A percentile compares a stretch with the other conserved stretches of the same genome.
Evolutionary conservation across 345 rosid species (phyloP).

Genomic region (Chamaenerion angustifolium): DNA sequence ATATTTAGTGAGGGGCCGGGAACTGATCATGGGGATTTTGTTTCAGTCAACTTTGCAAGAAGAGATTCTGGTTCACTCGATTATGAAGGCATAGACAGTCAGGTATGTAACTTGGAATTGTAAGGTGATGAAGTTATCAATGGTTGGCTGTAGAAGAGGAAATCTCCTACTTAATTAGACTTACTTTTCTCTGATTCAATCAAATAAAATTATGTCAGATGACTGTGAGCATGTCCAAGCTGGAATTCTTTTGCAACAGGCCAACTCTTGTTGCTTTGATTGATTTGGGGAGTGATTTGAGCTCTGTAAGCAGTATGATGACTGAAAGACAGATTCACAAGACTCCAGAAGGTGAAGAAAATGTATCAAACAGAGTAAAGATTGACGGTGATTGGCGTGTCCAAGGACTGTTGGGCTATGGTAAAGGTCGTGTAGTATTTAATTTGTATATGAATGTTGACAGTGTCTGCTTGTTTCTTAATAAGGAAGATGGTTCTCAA

Average conservation of each 20-base stretch:
- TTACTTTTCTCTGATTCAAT: slow-evolving; percentile 18
- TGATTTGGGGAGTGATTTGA: slow-evolving; percentile 76
- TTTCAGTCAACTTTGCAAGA: slow-evolving; percentile 62
- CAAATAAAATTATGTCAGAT: slow-evolving; percentile 43
- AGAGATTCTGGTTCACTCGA: slow-evolving; percentile 59
- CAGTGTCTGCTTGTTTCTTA: slow-evolving; percentile 79
- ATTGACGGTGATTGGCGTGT: slow-evolving; percentile 52
- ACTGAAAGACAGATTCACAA: slow-evolving; percentile 13
- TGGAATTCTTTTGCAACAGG: slow-evolving; percentile 91
- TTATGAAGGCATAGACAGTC: slow-evolving; percentile 89
- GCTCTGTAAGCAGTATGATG: slow-evolving; percentile 21
- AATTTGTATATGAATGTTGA: slow-evolving; percentile 74
- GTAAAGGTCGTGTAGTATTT: slow-evolving; percentile 89
- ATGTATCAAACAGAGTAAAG: slow-evolving; percentile 39
- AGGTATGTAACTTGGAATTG: slow-evolving; percentile 30
- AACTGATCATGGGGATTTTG: slow-evolving; percentile 59
- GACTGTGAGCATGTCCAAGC: slow-evolving; percentile 89
- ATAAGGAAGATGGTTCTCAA: slow-evolving; percentile 93
- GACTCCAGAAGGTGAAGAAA: slow-evolving; percentile 24
- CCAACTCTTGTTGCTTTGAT: slow-evolving; percentile 92
- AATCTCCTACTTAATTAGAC: slow-evolving; percentile 2
- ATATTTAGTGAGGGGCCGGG: slow-evolving; percentile 78
- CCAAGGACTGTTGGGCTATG: slow-evolving; percentile 87
- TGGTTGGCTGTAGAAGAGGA: slow-evolving; percentile 4
- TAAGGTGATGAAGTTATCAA: slow-evolving; percentile 3